These are phyloP conservation scores for Cephalotrichum gorgonifer DNA, from an alignment of 2,329 filamentous ascomycete species.

Conservation along the genomic window DNA sequence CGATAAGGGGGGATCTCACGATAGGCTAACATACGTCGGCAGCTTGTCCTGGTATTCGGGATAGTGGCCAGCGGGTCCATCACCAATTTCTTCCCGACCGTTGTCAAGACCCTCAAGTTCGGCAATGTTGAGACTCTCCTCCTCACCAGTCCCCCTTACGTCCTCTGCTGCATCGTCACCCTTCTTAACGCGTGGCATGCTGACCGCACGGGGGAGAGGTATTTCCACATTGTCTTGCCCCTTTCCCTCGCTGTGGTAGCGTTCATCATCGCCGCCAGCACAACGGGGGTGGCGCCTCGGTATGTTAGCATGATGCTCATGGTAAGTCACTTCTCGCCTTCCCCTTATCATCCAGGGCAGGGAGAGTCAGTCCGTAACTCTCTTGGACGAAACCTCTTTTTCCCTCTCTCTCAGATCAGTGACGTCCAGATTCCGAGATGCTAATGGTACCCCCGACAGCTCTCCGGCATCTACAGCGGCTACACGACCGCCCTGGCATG, in stretches of 20 bases:
- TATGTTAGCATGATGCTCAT: constrained; percentile 68
- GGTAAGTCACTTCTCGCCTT: constrained; percentile 18
- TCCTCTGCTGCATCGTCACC: constrained; percentile 50
- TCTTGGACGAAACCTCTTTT: no score
- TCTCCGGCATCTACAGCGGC: constrained; percentile 51
- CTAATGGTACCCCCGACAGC: constrained; percentile 14
- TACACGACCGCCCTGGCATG: constrained; percentile 62
- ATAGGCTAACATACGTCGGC: not conserved
- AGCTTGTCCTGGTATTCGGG: constrained; percentile 46
- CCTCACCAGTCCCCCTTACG: constrained; percentile 56
- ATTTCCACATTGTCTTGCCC: constrained; percentile 55
- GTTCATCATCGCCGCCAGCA: constrained; percentile 59
- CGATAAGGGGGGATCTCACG: not conserved
- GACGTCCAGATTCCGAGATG: no score
- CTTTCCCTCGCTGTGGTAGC: constrained; percentile 50
- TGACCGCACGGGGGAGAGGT: constrained; percentile 61
- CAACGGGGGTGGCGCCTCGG: constrained; percentile 46
- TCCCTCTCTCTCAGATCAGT: no score
- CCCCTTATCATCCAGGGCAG: no score
- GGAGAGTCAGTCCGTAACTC: no score
- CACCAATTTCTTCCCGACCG: constrained; percentile 61
- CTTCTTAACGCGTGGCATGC: constrained; percentile 60
- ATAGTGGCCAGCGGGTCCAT: constrained; percentile 47
- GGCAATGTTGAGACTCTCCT: constrained; percentile 48
- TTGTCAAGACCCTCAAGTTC: constrained; percentile 59